These are phyloP conservation scores for Rhamnella rubrinervis DNA, from an alignment of 331 rosid genomes.

Conservation along the genomic window DNA sequence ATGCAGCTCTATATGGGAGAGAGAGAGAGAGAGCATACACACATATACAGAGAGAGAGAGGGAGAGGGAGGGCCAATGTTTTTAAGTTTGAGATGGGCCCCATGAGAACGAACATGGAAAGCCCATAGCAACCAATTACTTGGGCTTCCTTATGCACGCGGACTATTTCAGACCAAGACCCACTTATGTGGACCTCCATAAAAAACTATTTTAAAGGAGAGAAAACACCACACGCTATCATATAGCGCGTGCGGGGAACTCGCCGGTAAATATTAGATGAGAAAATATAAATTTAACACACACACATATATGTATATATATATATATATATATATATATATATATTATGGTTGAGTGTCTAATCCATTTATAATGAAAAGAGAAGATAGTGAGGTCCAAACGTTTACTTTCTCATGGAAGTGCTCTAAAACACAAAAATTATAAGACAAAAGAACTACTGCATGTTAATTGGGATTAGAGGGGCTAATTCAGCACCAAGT, in stretches of 20 bases:
- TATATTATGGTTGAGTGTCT: too few relatives aligned
- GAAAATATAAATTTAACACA: too few relatives aligned
- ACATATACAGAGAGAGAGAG: not conserved
- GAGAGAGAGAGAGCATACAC: not conserved
- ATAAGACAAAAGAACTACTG: too few relatives aligned
- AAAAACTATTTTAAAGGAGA: not conserved
- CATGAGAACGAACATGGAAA: constrained; percentile 11
- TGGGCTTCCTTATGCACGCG: constrained; percentile 48
- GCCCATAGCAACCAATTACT: constrained; percentile 42
- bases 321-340: too few relatives aligned
- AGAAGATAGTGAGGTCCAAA: too few relatives aligned
- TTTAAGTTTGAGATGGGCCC: constrained; percentile 30
- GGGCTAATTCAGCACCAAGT: too few relatives aligned
- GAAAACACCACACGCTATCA: not conserved
- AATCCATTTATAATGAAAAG: too few relatives aligned
- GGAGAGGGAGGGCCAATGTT: constrained; percentile 1
- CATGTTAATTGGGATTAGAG: too few relatives aligned
- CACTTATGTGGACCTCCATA: constrained; percentile 32
- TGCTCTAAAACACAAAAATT: too few relatives aligned
- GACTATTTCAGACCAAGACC: constrained; percentile 24
- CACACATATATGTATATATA: too few relatives aligned
- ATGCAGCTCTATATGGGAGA: not conserved
- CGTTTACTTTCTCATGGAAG: too few relatives aligned
- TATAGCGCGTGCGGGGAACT: constrained; percentile 2
- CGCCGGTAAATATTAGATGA: too few relatives aligned